These are phyloP conservation scores for Dryadomyces sulphureus DNA, from an alignment of 2,329 filamentous ascomycete genomes.

Conservation along the genomic window DNA sequence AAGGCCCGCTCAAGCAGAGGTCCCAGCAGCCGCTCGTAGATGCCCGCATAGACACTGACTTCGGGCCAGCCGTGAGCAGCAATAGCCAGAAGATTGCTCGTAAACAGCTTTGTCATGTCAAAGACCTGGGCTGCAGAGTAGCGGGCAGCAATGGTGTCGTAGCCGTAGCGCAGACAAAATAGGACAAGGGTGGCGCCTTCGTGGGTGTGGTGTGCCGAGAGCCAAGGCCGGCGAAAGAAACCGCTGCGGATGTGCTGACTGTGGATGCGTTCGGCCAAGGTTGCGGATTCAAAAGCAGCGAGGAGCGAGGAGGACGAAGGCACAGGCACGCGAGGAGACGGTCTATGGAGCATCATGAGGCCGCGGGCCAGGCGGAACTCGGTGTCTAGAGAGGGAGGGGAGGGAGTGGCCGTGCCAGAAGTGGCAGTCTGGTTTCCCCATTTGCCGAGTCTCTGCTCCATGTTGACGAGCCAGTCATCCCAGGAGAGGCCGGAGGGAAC, in stretches of 20 bases:
- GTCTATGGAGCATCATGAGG: constrained; percentile 8
- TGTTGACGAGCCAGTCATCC: constrained; percentile 9
- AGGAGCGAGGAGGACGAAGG: constrained; percentile 6
- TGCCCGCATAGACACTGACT: constrained; percentile 15
- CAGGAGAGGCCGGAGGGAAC: constrained; percentile 3
- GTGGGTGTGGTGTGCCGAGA: constrained; percentile 9
- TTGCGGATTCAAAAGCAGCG: constrained; percentile 8
- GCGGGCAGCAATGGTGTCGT: constrained; percentile 15
- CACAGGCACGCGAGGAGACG: constrained; percentile 8
- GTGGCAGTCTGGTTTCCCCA: constrained; percentile 3
- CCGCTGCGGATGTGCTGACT: constrained; percentile 6
- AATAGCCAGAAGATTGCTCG: constrained; percentile 17
- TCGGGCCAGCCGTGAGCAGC: constrained; percentile 18
- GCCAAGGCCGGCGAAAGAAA: constrained; percentile 9
- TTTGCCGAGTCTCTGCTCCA: constrained; percentile 4
- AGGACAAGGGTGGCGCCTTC: constrained; percentile 13
- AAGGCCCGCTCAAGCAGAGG: constrained; percentile 18
- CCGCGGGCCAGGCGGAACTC: constrained; percentile 5
- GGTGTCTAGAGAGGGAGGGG: neutral
- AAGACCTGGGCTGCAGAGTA: constrained; percentile 17
- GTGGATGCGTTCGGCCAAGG: constrained; percentile 9
- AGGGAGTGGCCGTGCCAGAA: neutral
- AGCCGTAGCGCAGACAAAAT: constrained; percentile 17
- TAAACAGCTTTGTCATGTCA: constrained; percentile 18
- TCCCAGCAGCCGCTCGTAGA: constrained; percentile 13